Evolutionary conservation across 106 monocot genomes (phyloP).

Genomic region (Dendrobium chrysotoxum): DNA sequence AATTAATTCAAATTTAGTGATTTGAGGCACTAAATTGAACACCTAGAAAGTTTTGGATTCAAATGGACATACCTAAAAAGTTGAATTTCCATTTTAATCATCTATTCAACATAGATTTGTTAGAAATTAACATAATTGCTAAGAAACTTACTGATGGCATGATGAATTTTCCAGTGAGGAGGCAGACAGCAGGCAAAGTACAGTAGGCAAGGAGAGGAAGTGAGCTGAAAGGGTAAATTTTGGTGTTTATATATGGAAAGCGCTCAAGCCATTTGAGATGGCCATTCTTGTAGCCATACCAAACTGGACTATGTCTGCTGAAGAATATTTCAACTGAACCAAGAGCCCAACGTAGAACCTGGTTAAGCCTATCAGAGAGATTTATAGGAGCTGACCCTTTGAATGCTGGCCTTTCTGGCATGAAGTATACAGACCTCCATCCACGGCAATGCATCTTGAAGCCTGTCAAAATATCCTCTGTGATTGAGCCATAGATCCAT

Average conservation of each 20-base stretch:
- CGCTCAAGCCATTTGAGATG: slow-evolving; percentile 92
- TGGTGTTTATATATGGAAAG: slow-evolving; percentile 89
- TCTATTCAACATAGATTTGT: too few relatives aligned
- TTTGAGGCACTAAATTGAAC: too few relatives aligned
- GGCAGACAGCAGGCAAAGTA: slow-evolving; percentile 72
- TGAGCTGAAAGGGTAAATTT: slow-evolving; percentile 95
- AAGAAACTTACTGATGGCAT: slow-evolving; percentile 54
- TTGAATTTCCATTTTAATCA: too few relatives aligned
- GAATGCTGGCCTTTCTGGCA: slow-evolving; percentile 85
- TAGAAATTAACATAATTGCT: background rate
- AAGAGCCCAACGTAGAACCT: slow-evolving; percentile 91
- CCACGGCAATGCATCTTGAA: slow-evolving; percentile 99
- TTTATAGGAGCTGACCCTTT: slow-evolving; percentile 97
- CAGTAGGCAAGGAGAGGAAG: slow-evolving; percentile 79
- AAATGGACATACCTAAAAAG: too few relatives aligned
- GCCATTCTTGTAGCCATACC: slow-evolving; percentile 82
- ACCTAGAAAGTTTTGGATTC: too few relatives aligned
- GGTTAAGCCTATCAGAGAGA: slow-evolving; percentile 84
- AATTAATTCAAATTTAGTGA: too few relatives aligned
- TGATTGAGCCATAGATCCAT: slow-evolving; percentile 97
- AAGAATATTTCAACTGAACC: slow-evolving; percentile 98
- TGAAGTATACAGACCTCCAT: slow-evolving; percentile 95
- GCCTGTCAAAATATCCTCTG: slow-evolving; percentile 90
- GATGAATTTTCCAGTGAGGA: slow-evolving; percentile 90
- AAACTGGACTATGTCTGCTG: slow-evolving; percentile 78